Percentiles rank a stretch among this genome's conserved stretches.
These are phyloP conservation scores for Cerioporus squamosus DNA, from an alignment of 1,284 basidiomycete species.

Conservation along the genomic window DNA sequence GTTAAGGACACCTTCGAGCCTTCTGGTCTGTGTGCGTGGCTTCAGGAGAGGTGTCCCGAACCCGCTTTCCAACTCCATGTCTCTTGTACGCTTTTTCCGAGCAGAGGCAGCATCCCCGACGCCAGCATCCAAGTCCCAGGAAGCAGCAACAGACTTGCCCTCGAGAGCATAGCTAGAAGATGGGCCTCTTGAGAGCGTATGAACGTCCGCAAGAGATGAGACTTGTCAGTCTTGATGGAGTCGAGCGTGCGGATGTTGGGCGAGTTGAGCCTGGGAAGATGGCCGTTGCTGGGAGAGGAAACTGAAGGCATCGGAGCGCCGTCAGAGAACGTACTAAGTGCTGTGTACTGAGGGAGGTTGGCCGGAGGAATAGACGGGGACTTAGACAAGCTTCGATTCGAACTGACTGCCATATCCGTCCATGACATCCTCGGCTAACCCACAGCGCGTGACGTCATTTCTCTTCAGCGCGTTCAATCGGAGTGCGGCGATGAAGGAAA, in stretches of 20 bases:
- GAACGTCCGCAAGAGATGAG: conserved; percentile 48
- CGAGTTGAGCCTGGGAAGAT: conserved; percentile 13
- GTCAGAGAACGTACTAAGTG: no score
- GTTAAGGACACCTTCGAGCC: not conserved
- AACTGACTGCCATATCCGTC: conserved; percentile 3
- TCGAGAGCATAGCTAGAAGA: conserved; percentile 49
- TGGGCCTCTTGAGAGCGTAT: conserved; percentile 53
- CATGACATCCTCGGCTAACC: no score
- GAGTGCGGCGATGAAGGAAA: no score
- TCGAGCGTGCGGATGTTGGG: conserved; percentile 20
- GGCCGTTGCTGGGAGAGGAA: not conserved
- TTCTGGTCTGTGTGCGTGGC: conserved; percentile 38
- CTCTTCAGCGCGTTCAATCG: no score
- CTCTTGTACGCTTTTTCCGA: not conserved
- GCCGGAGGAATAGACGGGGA: not conserved
- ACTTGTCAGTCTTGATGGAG: conserved; percentile 43
- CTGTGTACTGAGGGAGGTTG: not conserved
- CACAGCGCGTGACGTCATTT: conserved; percentile 14
- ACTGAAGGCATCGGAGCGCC: not conserved
- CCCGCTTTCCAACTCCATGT: conserved; percentile 35
- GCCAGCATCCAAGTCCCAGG: conserved; percentile 31
- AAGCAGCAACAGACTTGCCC: conserved; percentile 37
- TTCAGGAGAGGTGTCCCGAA: conserved; percentile 66
- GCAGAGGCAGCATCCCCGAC: not conserved
- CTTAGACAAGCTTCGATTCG: not conserved